phyloP scores from a whole-genome alignment of 2,329 filamentous ascomycete species.

The Botryosphaeria dothidea region DNA sequence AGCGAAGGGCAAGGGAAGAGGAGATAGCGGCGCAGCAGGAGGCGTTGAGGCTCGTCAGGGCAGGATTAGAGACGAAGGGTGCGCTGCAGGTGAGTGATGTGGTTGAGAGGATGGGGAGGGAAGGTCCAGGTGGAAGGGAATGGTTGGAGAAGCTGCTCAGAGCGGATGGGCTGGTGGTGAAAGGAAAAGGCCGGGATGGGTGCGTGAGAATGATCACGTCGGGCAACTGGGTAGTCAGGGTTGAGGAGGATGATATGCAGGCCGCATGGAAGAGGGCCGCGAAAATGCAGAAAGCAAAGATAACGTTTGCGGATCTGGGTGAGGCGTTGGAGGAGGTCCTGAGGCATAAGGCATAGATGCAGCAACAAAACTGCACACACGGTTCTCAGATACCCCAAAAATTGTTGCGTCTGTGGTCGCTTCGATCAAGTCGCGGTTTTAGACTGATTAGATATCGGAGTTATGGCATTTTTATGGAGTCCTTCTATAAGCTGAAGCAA shows the following conservation, averaged over 20 bases:
- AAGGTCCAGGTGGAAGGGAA: conserved; percentile 26
- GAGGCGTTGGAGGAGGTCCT: conserved; percentile 36
- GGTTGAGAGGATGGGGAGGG: conserved; percentile 42
- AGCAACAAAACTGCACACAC: not conserved
- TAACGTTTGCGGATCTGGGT: conserved; percentile 41
- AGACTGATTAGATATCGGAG: not conserved
- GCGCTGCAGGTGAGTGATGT: conserved; percentile 41
- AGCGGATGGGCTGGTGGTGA: conserved; percentile 40
- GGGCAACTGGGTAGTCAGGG: conserved; percentile 44
- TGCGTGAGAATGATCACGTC: conserved; percentile 44
- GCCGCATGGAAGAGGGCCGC: conserved; percentile 40
- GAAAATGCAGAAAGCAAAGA: conserved; percentile 25
- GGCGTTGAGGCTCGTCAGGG: conserved; percentile 32
- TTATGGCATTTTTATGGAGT: not conserved
- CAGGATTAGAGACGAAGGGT: conserved; percentile 26
- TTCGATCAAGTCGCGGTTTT: not conserved
- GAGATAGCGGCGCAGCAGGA: conserved; percentile 33
- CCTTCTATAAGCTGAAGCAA: not conserved
- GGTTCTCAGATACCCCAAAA: conserved; percentile 22
- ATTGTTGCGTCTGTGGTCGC: not conserved
- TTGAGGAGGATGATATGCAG: conserved; percentile 42
- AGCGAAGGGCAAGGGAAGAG: conserved; percentile 38
- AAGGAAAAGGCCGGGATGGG: conserved; percentile 26
- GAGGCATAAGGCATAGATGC: not conserved
- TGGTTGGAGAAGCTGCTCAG: conserved; percentile 48